Conservation (phyloP, 306 rosid genomes). For the Fragaria nilgerrensis region DNA sequence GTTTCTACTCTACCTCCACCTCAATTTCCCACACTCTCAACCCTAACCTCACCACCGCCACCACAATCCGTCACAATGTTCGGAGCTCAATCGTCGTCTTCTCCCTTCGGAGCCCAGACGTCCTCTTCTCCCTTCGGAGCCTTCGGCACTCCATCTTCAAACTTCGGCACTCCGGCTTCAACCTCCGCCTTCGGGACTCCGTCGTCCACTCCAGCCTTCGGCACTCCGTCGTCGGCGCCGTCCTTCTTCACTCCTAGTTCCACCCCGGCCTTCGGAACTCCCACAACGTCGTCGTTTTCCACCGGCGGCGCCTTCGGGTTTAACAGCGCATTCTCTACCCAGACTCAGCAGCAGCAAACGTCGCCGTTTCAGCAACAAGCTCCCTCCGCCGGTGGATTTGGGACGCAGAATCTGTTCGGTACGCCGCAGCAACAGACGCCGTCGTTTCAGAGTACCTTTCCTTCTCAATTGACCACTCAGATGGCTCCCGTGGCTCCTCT, state of each 20-base stretch:
- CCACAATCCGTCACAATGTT: conserved; percentile 15
- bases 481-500: conserved; percentile 95
- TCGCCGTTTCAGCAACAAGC: conserved; percentile 36
- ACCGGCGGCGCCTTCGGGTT: conserved; percentile 57
- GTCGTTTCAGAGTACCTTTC: conserved; percentile 25
- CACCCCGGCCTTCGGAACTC: conserved; percentile 58
- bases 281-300: conserved; percentile 46
- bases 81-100: conserved; percentile 40
- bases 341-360: conserved; percentile 36
- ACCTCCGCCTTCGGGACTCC: conserved; percentile 42
- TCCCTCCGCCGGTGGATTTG: conserved; percentile 48
- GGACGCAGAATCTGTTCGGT: conserved; percentile 48
- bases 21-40: not conserved
- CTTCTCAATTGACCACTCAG: conserved; percentile 72
- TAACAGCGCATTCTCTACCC: conserved; percentile 57
- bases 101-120: conserved; percentile 18
- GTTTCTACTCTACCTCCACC: not conserved
- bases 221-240: conserved; percentile 38
- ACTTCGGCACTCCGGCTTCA: conserved; percentile 44
- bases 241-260: conserved; percentile 54
- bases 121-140: conserved; percentile 17
- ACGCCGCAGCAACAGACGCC: conserved; percentile 29
- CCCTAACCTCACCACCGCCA: not conserved
- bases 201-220: conserved; percentile 36
- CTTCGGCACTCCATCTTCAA: conserved; percentile 48